Conservation (phyloP, 495 filamentous ascomycete species). For the Glutinoglossum americanum region DNA sequence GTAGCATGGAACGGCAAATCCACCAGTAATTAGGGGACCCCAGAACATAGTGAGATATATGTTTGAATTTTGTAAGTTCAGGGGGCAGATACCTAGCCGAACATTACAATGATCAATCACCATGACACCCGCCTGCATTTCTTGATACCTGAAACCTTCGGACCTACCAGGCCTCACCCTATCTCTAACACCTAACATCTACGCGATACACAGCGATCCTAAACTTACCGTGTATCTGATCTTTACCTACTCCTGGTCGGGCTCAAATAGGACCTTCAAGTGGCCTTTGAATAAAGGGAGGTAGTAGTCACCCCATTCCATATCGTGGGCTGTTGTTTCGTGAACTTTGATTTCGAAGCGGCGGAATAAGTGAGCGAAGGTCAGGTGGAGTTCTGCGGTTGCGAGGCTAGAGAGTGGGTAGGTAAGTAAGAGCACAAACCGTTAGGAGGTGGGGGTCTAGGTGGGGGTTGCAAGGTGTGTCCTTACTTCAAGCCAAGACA, state of each 20-base stretch:
- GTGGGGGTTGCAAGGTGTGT: neutral
- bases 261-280: neutral
- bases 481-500: constrained; percentile 10
- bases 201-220: too few relatives aligned
- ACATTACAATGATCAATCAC: too few relatives aligned
- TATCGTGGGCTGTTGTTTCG: neutral
- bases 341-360: constrained; percentile 4
- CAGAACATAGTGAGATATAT: too few relatives aligned
- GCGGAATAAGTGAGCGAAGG: constrained; percentile 11
- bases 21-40: too few relatives aligned
- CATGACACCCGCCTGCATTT: too few relatives aligned
- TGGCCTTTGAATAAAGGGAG: neutral
- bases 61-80: too few relatives aligned
- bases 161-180: too few relatives aligned
- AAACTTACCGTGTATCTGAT: too few relatives aligned
- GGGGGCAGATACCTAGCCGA: too few relatives aligned
- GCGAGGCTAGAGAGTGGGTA: constrained; percentile 5
- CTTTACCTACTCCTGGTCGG: neutral
- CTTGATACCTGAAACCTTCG: too few relatives aligned
- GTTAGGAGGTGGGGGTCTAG: neutral
- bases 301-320: neutral
- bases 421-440: neutral
- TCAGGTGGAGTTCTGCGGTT: constrained; percentile 10
- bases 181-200: too few relatives aligned
- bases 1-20: too few relatives aligned